Percentiles rank a stretch among this genome's conserved stretches.
Conservation (phyloP, 176 grass and related monocot species). For the Microstegium vimineum region DNA sequence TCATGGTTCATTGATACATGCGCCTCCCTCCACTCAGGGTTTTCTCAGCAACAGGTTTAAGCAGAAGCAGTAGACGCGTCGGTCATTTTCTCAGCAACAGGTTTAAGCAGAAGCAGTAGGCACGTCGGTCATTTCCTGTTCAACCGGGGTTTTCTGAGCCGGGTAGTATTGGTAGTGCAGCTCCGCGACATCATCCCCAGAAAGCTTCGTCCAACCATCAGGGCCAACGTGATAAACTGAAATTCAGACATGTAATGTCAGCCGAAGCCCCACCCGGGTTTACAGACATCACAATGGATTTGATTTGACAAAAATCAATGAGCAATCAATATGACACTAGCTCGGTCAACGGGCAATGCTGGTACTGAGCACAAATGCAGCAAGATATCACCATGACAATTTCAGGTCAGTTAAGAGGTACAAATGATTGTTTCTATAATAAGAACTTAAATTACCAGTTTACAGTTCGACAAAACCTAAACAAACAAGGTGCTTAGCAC, state of each 20-base stretch:
- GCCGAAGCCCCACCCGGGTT: not conserved
- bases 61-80: conserved; percentile 52
- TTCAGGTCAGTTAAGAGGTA: not conserved
- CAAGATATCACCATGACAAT: not conserved
- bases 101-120: conserved; percentile 52
- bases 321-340: not conserved
- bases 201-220: conserved; percentile 89
- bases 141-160: conserved; percentile 34
- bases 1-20: not conserved
- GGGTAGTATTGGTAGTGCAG: conserved; percentile 94
- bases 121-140: conserved; percentile 79
- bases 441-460: not conserved
- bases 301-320: not conserved
- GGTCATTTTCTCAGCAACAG: conserved; percentile 30
- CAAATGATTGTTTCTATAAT: not conserved
- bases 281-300: not conserved
- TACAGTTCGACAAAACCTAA: not conserved
- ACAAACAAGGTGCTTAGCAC: not conserved
- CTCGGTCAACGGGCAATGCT: not conserved
- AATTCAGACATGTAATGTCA: not conserved
- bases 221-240: conserved; percentile 86
- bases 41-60: conserved; percentile 20
- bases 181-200: conserved; percentile 88
- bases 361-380: not conserved
- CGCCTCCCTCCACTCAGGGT: not conserved